Evolutionary conservation across 2,329 filamentous ascomycete genomes (phyloP).

Genomic region (Pseudocercospora ulei): DNA sequence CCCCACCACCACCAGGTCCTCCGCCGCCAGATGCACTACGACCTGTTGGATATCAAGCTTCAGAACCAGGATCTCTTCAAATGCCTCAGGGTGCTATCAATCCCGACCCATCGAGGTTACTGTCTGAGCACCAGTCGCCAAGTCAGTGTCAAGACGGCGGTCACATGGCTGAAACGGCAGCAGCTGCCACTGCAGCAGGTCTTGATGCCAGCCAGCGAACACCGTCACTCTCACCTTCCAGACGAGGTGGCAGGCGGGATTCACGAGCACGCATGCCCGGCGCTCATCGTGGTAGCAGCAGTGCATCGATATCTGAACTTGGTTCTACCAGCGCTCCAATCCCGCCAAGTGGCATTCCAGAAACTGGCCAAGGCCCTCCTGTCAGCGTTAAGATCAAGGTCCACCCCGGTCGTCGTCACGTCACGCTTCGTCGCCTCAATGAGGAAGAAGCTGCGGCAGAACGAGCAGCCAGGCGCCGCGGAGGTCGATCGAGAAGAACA

Average conservation of each 20-base stretch:
- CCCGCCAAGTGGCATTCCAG: conserved; percentile 17
- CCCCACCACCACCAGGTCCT: conserved; percentile 33
- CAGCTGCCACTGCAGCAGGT: conserved; percentile 20
- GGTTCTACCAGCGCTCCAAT: conserved; percentile 19
- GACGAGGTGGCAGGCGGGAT: conserved; percentile 11
- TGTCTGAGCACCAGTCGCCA: conserved; percentile 26
- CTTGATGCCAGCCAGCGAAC: conserved; percentile 24
- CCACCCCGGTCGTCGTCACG: conserved; percentile 54
- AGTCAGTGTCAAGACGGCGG: conserved; percentile 17
- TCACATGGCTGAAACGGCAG: conserved; percentile 17
- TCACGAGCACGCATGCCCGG: conserved; percentile 16
- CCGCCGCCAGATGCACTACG: conserved; percentile 26
- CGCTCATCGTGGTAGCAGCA: conserved; percentile 17
- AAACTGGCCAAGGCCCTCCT: conserved; percentile 44
- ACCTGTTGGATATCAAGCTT: conserved; percentile 23
- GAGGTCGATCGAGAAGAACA: conserved; percentile 36
- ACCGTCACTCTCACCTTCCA: conserved; percentile 28
- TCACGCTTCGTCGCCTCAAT: conserved; percentile 52
- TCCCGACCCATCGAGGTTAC: conserved; percentile 32
- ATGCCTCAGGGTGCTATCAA: conserved; percentile 38
- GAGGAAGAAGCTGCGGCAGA: conserved; percentile 54
- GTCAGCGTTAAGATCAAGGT: conserved; percentile 57
- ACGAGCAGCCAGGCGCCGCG: conserved; percentile 46
- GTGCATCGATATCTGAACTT: conserved; percentile 6
- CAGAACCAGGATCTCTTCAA: conserved; percentile 27